A percentile compares a stretch with the other conserved stretches of the same genome.
phyloP scores from a whole-genome alignment of 2,329 filamentous ascomycete species.

The Fusarium caatingaense region DNA sequence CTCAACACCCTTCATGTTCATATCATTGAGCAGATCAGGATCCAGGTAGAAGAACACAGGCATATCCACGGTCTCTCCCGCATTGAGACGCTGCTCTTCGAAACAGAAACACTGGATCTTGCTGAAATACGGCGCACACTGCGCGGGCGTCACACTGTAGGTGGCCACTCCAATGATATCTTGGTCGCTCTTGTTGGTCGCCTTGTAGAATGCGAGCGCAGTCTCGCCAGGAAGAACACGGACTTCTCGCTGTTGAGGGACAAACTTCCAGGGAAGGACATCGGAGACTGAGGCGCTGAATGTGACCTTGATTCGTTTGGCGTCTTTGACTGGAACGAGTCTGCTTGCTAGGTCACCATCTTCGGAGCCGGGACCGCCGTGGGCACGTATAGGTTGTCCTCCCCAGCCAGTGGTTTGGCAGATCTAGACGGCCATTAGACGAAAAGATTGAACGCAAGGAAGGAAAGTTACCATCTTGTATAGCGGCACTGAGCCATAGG shows the following conservation, averaged over 20 bases:
- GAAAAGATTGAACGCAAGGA: too few species aligned
- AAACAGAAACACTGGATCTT: constrained; percentile 99
- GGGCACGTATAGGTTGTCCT: constrained; percentile 89
- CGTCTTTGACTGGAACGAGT: constrained; percentile 81
- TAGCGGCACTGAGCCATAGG: constrained; percentile 85
- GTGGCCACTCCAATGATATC: constrained; percentile 99
- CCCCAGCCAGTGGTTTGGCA: constrained; percentile 91
- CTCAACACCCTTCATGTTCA: constrained; percentile 93
- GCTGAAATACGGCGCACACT: constrained; percentile 97
- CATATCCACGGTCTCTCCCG: constrained; percentile 98
- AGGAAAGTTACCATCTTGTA: constrained; percentile 80
- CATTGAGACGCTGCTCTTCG: constrained; percentile 93
- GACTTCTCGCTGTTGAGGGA: constrained; percentile 95
- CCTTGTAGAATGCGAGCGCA: constrained; percentile 96
- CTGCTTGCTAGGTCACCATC: constrained; percentile 77
- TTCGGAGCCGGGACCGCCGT: constrained; percentile 62
- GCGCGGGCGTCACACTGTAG: constrained; percentile 94
- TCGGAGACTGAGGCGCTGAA: constrained; percentile 97
- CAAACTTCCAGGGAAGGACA: constrained; percentile 96
- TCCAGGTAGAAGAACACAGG: constrained; percentile 99
- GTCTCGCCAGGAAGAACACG: constrained; percentile 96
- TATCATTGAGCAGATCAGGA: constrained; percentile 90
- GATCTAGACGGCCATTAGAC: constrained; percentile 62
- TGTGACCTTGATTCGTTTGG: constrained; percentile 90
- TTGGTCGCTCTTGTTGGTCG: constrained; percentile 87